These are phyloP conservation scores for Populus deltoides DNA, from an alignment of 345 rosid genomes.

Conservation along the genomic window DNA sequence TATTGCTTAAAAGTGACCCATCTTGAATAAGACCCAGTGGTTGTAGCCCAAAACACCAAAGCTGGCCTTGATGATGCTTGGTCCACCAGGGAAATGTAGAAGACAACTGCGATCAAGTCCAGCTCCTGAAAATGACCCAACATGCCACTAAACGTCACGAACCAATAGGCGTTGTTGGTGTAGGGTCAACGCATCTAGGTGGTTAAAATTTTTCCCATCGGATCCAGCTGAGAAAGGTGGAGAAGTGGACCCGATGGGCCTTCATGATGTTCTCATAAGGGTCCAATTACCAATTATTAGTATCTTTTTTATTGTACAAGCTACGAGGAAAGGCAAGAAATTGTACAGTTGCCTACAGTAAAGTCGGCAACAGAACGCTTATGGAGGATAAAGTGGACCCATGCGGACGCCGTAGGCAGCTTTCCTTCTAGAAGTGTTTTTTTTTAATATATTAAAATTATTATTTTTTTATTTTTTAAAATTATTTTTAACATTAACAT, in stretches of 20 bases:
- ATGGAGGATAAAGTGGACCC: conserved; percentile 18
- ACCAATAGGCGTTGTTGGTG: neutral
- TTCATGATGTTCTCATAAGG: conserved; percentile 9
- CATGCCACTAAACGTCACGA: conserved; percentile 4
- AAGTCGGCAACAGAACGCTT: conserved; percentile 24
- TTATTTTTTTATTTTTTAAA: neutral
- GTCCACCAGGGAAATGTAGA: conserved; percentile 11
- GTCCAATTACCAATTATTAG: conserved; percentile 11
- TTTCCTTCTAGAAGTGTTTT: neutral
- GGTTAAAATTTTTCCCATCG: conserved; percentile 14
- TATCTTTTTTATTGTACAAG: conserved; percentile 1
- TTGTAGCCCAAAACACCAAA: neutral
- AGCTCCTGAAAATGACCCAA: conserved; percentile 29
- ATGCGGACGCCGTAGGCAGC: neutral
- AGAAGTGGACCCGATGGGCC: neutral
- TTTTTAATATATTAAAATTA: too few relatives aligned
- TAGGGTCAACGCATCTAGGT: conserved; percentile 24
- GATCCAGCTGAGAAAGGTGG: neutral
- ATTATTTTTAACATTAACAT: rapidly evolving
- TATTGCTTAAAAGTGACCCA: neutral
- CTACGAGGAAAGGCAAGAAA: conserved; percentile 8
- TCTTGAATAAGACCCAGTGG: neutral
- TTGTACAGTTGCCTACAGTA: conserved; percentile 22
- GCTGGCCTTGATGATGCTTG: conserved; percentile 5
- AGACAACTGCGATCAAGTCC: conserved; percentile 20